Conservation (phyloP, 2,329 filamentous ascomycete genomes). For the Helotiales sp. region DNA sequence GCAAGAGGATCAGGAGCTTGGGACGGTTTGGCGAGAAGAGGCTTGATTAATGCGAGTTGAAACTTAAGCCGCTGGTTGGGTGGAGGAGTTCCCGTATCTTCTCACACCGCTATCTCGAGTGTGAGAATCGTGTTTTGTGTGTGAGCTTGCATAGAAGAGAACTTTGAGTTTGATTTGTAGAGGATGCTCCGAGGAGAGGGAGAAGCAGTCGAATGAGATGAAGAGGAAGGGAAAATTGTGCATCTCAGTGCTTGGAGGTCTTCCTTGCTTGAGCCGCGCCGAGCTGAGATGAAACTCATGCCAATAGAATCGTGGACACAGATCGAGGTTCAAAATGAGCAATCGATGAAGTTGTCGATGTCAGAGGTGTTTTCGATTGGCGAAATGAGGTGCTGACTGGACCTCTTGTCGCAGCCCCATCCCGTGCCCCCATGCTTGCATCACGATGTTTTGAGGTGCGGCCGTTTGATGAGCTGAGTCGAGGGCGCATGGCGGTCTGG, state of each 20-base stretch:
- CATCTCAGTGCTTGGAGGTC: not conserved
- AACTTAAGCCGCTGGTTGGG: constrained; percentile 8
- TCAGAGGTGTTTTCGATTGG: constrained; percentile 5
- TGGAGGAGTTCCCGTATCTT: not conserved
- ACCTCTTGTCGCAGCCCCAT: constrained; percentile 1
- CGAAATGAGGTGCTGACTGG: too few species aligned
- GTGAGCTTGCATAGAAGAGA: not conserved
- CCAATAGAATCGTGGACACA: too few species aligned
- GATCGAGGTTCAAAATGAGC: constrained; percentile 4
- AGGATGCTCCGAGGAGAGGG: constrained; percentile 1
- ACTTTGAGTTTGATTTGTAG: constrained; percentile 4
- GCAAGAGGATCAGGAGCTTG: not conserved
- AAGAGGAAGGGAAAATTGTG: not conserved
- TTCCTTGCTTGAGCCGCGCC: not conserved
- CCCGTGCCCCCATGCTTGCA: constrained; percentile 1
- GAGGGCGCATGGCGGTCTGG: not conserved
- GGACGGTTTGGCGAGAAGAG: constrained; percentile 1
- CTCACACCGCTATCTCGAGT: constrained; percentile 19
- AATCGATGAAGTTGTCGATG: too few species aligned
- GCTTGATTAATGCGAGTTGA: constrained; percentile 8
- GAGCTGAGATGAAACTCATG: not conserved
- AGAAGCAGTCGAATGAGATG: not conserved
- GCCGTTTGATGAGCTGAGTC: too few species aligned
- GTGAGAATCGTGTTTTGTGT: not conserved
- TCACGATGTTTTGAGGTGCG: constrained; percentile 9